Evolutionary conservation across 2,329 filamentous ascomycete genomes (phyloP).

Genomic region (Purpureocillium lavendulum): DNA sequence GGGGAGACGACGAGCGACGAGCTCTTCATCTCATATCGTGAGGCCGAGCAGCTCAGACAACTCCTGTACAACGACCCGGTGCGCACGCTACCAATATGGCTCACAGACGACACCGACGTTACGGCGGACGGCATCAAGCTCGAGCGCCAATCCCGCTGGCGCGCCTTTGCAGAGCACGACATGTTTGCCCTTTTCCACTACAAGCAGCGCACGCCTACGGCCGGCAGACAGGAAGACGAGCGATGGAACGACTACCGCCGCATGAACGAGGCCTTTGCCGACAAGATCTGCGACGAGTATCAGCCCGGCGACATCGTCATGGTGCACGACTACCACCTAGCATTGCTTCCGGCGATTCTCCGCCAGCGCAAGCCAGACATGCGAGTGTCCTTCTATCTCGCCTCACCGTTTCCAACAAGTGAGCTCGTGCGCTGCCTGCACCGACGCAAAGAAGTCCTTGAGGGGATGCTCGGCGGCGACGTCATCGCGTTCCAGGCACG

Average conservation of each 20-base stretch:
- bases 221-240: slow-evolving; percentile 68
- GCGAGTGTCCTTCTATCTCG: slow-evolving; percentile 88
- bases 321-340: slow-evolving; percentile 88
- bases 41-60: too few relatives aligned
- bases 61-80: too few relatives aligned
- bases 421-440: slow-evolving; percentile 87
- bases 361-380: slow-evolving; percentile 78
- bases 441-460: slow-evolving; percentile 78
- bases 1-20: too few relatives aligned
- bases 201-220: slow-evolving; percentile 81
- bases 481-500: slow-evolving; percentile 92
- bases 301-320: slow-evolving; percentile 83
- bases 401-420: slow-evolving; percentile 89
- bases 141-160: slow-evolving; percentile 77
- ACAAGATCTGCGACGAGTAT: slow-evolving; percentile 78
- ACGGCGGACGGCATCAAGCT: slow-evolving; percentile 42
- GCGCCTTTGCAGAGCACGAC: slow-evolving; percentile 81
- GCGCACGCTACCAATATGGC: too few relatives aligned
- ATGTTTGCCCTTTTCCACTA: slow-evolving; percentile 92
- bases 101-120: too few relatives aligned
- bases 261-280: slow-evolving; percentile 86
- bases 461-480: slow-evolving; percentile 81
- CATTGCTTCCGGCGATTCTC: slow-evolving; percentile 79
- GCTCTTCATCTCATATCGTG: too few relatives aligned
- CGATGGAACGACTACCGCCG: slow-evolving; percentile 91